Evolutionary conservation across 225 moss, liverwort and hornwort species (phyloP).

Genomic region (Polytrichum commune): DNA sequence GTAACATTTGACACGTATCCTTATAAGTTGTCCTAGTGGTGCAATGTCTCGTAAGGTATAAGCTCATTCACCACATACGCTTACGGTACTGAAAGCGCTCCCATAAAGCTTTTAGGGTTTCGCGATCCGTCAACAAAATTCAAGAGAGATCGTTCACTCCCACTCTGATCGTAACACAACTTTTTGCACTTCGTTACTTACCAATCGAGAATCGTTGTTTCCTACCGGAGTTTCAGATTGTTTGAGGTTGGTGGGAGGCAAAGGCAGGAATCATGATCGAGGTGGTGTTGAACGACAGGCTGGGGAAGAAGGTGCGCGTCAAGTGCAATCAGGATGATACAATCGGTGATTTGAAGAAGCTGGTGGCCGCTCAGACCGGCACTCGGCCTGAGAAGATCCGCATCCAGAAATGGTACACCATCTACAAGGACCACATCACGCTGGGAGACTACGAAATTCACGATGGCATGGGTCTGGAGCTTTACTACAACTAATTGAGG

Average conservation of each 20-base stretch:
- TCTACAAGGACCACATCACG: slow-evolving; percentile 82
- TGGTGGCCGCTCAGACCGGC: slow-evolving; percentile 86
- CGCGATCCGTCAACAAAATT: too few relatives aligned
- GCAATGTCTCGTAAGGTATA: too few relatives aligned
- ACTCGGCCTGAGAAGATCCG: slow-evolving; percentile 85
- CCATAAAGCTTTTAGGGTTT: too few relatives aligned
- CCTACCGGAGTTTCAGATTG: too few relatives aligned
- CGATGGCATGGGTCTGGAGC: slow-evolving; percentile 83
- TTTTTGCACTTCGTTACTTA: too few relatives aligned
- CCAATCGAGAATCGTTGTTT: too few relatives aligned
- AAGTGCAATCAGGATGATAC: slow-evolving; percentile 89
- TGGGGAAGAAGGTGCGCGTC: slow-evolving; percentile 85
- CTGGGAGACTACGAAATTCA: slow-evolving; percentile 77
- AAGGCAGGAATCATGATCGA: slow-evolving; percentile 72
- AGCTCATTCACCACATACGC: too few relatives aligned
- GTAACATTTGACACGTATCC: too few relatives aligned
- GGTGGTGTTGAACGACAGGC: slow-evolving; percentile 81
- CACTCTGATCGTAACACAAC: too few relatives aligned
- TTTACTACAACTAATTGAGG: slow-evolving; percentile 68
- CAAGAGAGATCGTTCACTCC: too few relatives aligned
- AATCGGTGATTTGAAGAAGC: slow-evolving; percentile 79
- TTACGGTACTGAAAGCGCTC: too few relatives aligned
- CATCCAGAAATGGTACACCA: slow-evolving; percentile 88
- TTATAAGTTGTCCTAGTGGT: too few relatives aligned
- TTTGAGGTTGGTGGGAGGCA: slow-evolving; percentile 34